phyloP scores from a whole-genome alignment of 148 eudicot species.

The Nyssa sinensis region DNA sequence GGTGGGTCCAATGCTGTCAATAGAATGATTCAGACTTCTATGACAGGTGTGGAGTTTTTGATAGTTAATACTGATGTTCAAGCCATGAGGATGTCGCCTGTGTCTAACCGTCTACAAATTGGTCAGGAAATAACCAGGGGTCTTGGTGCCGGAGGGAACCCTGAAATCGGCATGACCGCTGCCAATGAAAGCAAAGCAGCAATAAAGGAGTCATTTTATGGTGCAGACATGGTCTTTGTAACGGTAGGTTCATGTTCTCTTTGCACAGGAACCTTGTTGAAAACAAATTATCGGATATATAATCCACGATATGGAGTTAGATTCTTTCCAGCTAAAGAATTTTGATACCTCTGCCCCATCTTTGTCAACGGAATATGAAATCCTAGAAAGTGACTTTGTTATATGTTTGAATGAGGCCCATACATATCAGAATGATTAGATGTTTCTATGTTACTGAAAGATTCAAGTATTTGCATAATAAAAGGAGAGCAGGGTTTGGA shows the following conservation, averaged over 20 bases:
- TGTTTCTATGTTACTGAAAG: too few species aligned
- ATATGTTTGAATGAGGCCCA: too few species aligned
- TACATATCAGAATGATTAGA: too few species aligned
- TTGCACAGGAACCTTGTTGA: too few species aligned
- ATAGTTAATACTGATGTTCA: constrained; percentile 95
- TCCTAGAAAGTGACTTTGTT: too few species aligned
- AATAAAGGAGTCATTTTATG: constrained; percentile 85
- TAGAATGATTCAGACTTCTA: constrained; percentile 89
- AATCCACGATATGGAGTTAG: too few species aligned
- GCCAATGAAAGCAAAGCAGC: constrained; percentile 86
- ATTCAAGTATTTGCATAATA: too few species aligned
- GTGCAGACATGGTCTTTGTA: constrained; percentile 97
- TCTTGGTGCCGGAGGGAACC: constrained; percentile 98
- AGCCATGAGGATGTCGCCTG: constrained; percentile 96
- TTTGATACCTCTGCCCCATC: not conserved
- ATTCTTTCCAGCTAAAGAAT: constrained; percentile 2
- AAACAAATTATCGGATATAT: too few species aligned
- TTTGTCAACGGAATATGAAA: too few species aligned
- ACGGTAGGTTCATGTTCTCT: constrained; percentile 53
- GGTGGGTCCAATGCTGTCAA: constrained; percentile 99
- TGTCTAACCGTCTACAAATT: constrained; percentile 82
- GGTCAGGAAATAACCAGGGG: constrained; percentile 97
- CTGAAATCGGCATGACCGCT: constrained; percentile 89
- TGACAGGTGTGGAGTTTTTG: constrained; percentile 98
- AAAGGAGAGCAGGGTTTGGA: too few species aligned